A percentile compares a stretch with the other conserved stretches of the same genome.
phyloP scores from a whole-genome alignment of 2,329 filamentous ascomycete genomes.

The Botrytis byssoidea region DNA sequence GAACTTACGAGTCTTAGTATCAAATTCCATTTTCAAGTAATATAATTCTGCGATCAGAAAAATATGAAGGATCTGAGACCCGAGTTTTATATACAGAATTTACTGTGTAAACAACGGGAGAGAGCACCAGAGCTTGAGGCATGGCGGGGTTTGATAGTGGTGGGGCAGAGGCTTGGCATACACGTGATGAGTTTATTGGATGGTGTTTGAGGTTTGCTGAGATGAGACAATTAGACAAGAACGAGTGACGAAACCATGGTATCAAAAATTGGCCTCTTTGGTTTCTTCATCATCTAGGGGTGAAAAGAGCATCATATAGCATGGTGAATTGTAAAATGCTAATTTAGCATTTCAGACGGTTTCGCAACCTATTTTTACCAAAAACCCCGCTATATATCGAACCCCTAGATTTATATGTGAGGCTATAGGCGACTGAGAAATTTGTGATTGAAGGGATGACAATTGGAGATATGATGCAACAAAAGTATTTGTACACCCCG shows the following conservation, averaged over 20 bases:
- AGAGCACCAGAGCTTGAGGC: not conserved
- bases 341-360: not conserved
- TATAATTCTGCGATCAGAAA: not conserved
- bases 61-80: not conserved
- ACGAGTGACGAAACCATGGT: not conserved
- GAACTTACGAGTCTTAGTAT: conserved; percentile 69
- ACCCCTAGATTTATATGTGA: not conserved
- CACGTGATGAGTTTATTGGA: conserved; percentile 10
- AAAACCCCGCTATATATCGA: not conserved
- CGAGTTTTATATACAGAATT: not conserved
- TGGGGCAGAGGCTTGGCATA: conserved; percentile 2
- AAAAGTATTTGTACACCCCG: not conserved
- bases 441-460: not conserved
- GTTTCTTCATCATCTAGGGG: not conserved
- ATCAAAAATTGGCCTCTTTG: not conserved
- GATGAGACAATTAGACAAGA: not conserved
- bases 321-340: not conserved
- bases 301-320: not conserved
- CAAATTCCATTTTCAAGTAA: conserved; percentile 61
- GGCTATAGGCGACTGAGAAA: not conserved
- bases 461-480: not conserved
- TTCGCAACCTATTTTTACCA: not conserved
- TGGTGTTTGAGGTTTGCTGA: not conserved
- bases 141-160: conserved; percentile 19
- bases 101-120: not conserved